phyloP scores from a whole-genome alignment of 257 asterid species.

The Pogostemon cablin region DNA sequence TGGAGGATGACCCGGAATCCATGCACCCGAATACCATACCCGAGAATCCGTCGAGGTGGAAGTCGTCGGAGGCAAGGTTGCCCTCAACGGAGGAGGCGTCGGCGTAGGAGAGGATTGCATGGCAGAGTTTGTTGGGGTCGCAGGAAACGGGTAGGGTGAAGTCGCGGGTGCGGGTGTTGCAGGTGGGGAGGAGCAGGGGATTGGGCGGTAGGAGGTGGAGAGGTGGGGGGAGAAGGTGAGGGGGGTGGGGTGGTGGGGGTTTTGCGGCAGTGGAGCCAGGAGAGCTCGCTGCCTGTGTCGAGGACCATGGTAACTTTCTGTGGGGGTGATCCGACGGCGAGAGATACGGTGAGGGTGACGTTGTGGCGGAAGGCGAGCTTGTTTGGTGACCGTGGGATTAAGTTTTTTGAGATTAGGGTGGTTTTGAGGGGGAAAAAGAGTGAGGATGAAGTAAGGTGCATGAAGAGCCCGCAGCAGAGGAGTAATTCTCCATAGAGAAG shows the following conservation, averaged over 20 bases:
- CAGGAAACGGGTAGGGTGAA: conserved; percentile 69
- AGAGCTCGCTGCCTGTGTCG: conserved; percentile 89
- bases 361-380: conserved; percentile 73
- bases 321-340: conserved; percentile 77
- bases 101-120: conserved; percentile 71
- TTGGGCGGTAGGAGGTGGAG: conserved; percentile 61
- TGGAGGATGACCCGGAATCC: conserved; percentile 61
- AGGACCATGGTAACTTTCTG: conserved; percentile 82
- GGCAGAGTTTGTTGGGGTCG: conserved; percentile 64
- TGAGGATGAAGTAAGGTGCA: conserved; percentile 36
- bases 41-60: conserved; percentile 39
- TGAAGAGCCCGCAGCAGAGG: conserved; percentile 26
- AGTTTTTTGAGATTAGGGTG: conserved; percentile 32
- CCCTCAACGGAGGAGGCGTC: conserved; percentile 84
- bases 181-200: conserved; percentile 66
- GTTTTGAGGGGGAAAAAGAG: conserved; percentile 52
- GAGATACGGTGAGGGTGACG: conserved; percentile 63
- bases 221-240: conserved; percentile 46
- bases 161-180: conserved; percentile 69
- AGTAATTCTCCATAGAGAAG: conserved; percentile 1
- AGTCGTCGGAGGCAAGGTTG: conserved; percentile 58
- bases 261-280: conserved; percentile 73
- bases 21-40: conserved; percentile 77
- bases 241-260: conserved; percentile 47
- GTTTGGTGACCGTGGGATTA: conserved; percentile 47